Evolutionary conservation across 2,329 filamentous ascomycete species (phyloP), one percentile per base, ranked within the genome.

Genomic region (Curvularia lunata): DNA sequence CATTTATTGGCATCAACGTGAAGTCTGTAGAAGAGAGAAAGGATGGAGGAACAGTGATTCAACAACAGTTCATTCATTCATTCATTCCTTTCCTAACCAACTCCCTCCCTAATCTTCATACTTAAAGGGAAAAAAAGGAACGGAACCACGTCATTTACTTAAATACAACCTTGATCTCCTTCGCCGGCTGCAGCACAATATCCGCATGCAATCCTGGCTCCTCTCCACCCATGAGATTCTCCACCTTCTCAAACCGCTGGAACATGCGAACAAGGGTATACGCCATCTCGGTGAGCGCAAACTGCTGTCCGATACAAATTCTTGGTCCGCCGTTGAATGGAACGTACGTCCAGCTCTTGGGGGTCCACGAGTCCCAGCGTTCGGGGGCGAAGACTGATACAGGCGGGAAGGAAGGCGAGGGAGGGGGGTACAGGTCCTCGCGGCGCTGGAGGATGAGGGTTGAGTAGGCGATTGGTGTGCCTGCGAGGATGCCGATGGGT

Each of bases 291-390:
- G 80, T 82, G 25, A 83, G 69, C 12, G 81, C 81, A 61, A 83
- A 83, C 56, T 83, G 80, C 72, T 82, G 81, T 0, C 81, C 81
- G 34, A 83, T 79, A 56, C 81, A 83, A n/a, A 82, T 81, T 1
- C 81, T 62, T 3, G 80, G 80, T 0, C 80, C 79, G 3, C 80
- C 80, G 48, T 82, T 82, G 63, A 82, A 83, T 0, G 81, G 80
- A 2, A 82, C 73, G 46, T 76, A 82, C 1, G 79, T 79, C 82
- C 81, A 85, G 12, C 67, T 64, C 61, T 80, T 81, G 0, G 82
- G 82, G 6, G 77, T 80, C 81, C 81, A 83, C 0, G 59, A 61
- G 25, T 56, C 76, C 82, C 82, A 84, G 32, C 82, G 66, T 54
- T 84, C 82, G 0, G 83, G 83, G 4, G 76, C 75, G 54, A 82